Evolutionary conservation across 371 early-diverging fungal genomes (phyloP).

Genomic region (Coemansia sp.): DNA sequence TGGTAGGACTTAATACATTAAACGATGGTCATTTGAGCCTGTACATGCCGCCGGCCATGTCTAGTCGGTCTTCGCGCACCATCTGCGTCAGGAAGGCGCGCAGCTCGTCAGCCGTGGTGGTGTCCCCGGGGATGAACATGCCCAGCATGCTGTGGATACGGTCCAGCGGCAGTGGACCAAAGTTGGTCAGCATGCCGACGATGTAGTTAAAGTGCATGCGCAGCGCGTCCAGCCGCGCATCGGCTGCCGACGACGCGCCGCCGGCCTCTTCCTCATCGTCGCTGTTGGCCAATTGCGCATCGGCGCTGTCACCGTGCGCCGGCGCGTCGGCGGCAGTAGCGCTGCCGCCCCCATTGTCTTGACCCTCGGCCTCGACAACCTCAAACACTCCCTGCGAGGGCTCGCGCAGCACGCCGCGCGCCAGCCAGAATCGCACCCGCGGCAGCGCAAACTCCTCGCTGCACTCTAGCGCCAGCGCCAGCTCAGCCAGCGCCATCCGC

Average conservation of each 20-base stretch:
- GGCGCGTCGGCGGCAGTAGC: not conserved
- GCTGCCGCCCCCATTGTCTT: not conserved
- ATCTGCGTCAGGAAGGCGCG: slow-evolving; percentile 44
- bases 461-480: slow-evolving; percentile 45
- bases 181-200: slow-evolving; percentile 56
- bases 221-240: slow-evolving; percentile 37
- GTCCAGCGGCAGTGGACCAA: slow-evolving; percentile 54
- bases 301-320: not conserved
- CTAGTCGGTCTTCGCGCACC: slow-evolving; percentile 51
- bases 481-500: slow-evolving; percentile 14
- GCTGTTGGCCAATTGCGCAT: not conserved
- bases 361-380: slow-evolving; percentile 9
- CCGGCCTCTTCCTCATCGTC: slow-evolving; percentile 2
- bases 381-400: slow-evolving; percentile 6
- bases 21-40: slow-evolving; percentile 22
- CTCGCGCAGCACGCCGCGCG: slow-evolving; percentile 41
- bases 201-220: slow-evolving; percentile 52
- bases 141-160: slow-evolving; percentile 53
- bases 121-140: slow-evolving; percentile 54
- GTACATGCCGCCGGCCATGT: slow-evolving; percentile 47
- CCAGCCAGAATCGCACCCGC: slow-evolving; percentile 34
- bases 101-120: slow-evolving; percentile 36
- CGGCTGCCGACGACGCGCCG: not conserved
- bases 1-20: slow-evolving; percentile 59
- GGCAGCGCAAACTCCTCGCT: slow-evolving; percentile 35